Conservation (phyloP, 352 stramenopile species). For the Pythium grandisporangium region DNA sequence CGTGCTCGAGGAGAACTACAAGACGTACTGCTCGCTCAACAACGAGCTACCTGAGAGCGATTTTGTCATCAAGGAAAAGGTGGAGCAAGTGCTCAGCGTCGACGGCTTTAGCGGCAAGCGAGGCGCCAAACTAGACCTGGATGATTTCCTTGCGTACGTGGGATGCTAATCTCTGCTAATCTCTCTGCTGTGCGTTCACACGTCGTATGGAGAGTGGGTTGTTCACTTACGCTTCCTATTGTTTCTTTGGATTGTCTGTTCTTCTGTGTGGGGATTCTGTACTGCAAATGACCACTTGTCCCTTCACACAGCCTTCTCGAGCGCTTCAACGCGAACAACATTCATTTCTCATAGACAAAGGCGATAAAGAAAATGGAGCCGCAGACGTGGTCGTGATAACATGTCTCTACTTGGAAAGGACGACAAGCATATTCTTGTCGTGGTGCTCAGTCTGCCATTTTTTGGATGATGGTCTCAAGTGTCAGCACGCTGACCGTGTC, state of each 20-base stretch:
- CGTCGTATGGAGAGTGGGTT: background rate
- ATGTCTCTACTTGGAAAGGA: no score
- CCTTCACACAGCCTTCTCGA: conserved; percentile 69
- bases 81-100: conserved; percentile 91
- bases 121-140: conserved; percentile 95
- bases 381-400: no score
- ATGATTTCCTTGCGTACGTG: conserved; percentile 94
- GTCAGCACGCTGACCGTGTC: conserved; percentile 39
- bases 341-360: conserved; percentile 93
- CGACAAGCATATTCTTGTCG: no score
- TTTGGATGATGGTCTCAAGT: conserved; percentile 34
- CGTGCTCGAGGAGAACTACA: conserved; percentile 95
- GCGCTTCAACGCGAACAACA: conserved; percentile 94
- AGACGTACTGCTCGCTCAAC: conserved; percentile 92
- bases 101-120: conserved; percentile 84
- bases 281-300: no score
- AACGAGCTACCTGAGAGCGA: conserved; percentile 68
- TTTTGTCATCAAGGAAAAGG: conserved; percentile 88
- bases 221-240: background rate
- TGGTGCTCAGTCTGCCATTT: no score
- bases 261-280: background rate
- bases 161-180: no score
- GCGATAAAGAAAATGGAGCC: no score
- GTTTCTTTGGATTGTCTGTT: background rate
- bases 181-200: background rate